Base-by-base conservation (phyloP, 1,284 basidiomycete genomes). In the Psilocybe mexicana region DNA sequence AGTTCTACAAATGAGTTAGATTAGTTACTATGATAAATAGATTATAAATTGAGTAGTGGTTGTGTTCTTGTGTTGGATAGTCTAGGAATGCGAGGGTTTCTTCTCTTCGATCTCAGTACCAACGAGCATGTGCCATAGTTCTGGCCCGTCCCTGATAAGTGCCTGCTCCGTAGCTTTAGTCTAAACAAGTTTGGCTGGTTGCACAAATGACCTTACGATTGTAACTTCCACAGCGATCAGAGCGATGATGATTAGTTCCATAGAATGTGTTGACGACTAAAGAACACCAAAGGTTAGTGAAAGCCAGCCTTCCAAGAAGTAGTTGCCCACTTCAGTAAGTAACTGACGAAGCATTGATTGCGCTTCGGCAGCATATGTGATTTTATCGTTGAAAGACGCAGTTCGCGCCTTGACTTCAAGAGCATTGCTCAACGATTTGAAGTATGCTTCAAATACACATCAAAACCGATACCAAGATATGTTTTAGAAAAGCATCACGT, bases 161-260 rank as follows among this genome's bases (percentile, higher is more conserved):
- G 84, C 85, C 85, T 87, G 58, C 6, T 55, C 30, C 42, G 46
- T 48, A 26, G 35, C 25, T 53, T 43, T 4, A 30, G 23, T 48
- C 36, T 45, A 38, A 54, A 25, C 18, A 4, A 38, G 18, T 8
- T 12, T 48, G 18, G 4, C 26, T 18, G 24, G 12, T 51, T 49
- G 25, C 43, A 38, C 42, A 52, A 45, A 28, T 52, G 25, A 35
- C 80, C 89, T 71, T 67, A 94, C 93, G 57, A 96, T 89, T 62
- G 93, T 79, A 25, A 94, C 93, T 71, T 96, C 94, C 6, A 95
- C 93, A 0, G 93, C 90, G 66, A 96, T 96, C 56, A 96, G 86
- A 0, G 83, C 80, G 62, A 96, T 96, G 67, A 96, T 96, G 63
- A 96, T 89, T 0, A 96, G 76, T 72, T 96, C 94, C 92, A 96